phyloP scores from a whole-genome alignment of 805 yeast species.

The Saccharomycopsis selenospora region DNA sequence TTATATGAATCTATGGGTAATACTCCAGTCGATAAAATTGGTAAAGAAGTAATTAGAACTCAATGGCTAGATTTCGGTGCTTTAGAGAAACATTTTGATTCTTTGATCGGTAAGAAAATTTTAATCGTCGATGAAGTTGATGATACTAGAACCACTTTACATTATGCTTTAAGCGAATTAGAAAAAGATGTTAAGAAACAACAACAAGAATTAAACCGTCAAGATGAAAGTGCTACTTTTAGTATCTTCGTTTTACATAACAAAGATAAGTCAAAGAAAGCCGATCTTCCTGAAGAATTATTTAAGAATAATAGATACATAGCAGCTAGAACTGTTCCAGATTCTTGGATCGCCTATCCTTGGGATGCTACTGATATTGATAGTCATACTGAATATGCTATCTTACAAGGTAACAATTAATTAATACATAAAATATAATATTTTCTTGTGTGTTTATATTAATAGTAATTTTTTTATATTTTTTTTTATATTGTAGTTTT shows the following conservation, averaged over 20 bases:
- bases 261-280: conserved; percentile 75
- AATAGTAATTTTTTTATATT: not conserved
- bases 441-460: too few relatives aligned
- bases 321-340: conserved; percentile 69
- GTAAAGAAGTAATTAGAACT: conserved; percentile 77
- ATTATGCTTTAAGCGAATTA: conserved; percentile 73
- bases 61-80: conserved; percentile 87
- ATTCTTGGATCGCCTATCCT: conserved; percentile 83
- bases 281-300: conserved; percentile 57
- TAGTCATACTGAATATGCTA: conserved; percentile 59
- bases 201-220: conserved; percentile 50
- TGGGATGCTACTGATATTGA: conserved; percentile 86
- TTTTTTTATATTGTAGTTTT: not conserved
- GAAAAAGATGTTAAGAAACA: conserved; percentile 44
- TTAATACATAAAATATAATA: too few relatives aligned
- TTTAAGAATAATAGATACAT: conserved; percentile 59
- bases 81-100: conserved; percentile 58
- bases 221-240: conserved; percentile 55
- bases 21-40: conserved; percentile 44
- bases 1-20: conserved; percentile 51
- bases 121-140: conserved; percentile 87
- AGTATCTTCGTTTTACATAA: conserved; percentile 79
- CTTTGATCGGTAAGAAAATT: conserved; percentile 73
- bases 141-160: conserved; percentile 85
- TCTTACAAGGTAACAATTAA: conserved; percentile 58